These are phyloP conservation scores for Dispira parvispora DNA, from an alignment of 192 early-diverging fungal genomes.

Conservation along the genomic window DNA sequence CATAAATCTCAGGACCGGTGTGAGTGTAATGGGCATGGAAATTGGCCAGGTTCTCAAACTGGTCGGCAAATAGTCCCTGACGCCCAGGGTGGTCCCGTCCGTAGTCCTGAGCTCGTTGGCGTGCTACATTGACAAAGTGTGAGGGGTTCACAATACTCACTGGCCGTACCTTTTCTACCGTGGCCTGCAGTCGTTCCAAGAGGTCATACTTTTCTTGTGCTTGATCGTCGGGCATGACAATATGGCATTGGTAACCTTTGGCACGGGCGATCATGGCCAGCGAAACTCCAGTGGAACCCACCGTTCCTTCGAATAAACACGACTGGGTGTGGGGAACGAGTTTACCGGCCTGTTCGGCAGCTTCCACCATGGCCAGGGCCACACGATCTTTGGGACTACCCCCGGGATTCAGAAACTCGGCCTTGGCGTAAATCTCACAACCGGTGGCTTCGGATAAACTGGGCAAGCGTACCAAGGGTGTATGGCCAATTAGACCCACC, in stretches of 20 bases:
- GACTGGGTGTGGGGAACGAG: constrained; percentile 56
- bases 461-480: constrained; percentile 72
- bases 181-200: constrained; percentile 64
- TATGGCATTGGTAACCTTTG: constrained; percentile 81
- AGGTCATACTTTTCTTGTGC: constrained; percentile 79
- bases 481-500: constrained; percentile 75
- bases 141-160: constrained; percentile 77
- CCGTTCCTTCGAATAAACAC: constrained; percentile 87
- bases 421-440: constrained; percentile 62
- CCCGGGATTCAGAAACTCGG: constrained; percentile 82
- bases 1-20: constrained; percentile 82
- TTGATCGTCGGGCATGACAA: constrained; percentile 93
- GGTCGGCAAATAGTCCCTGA: constrained; percentile 70
- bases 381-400: constrained; percentile 90
- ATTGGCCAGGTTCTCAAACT: constrained; percentile 89
- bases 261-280: constrained; percentile 81
- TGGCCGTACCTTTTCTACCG: constrained; percentile 81
- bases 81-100: background rate
- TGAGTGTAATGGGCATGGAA: constrained; percentile 56
- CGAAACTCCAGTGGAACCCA: constrained; percentile 91
- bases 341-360: constrained; percentile 49
- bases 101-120: constrained; percentile 52
- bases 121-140: constrained; percentile 87
- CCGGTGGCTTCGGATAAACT: constrained; percentile 80
- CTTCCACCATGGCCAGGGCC: constrained; percentile 68